phyloP scores from a whole-genome alignment of 1,284 basidiomycete species.

The Apiotrichum laibachii region DNA sequence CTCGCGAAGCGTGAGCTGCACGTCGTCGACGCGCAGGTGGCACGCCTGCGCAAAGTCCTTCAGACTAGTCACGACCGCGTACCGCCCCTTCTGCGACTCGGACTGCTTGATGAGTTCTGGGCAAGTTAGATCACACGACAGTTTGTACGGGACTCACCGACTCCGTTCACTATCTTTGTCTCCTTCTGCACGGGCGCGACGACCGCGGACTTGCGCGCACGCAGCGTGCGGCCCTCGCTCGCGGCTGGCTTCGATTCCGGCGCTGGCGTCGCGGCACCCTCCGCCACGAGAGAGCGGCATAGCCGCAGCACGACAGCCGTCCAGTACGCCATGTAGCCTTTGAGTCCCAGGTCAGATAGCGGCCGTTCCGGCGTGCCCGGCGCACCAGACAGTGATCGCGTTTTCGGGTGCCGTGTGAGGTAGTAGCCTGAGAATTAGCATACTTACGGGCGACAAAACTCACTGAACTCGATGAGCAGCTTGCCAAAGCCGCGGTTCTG shows the following conservation, averaged over 20 bases:
- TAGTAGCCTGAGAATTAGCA: conserved; percentile 71
- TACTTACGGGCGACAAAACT: conserved; percentile 31
- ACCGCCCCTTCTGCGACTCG: conserved; percentile 25
- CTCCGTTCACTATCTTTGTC: conserved; percentile 21
- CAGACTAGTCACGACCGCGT: conserved; percentile 62
- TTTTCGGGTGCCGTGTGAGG: conserved; percentile 62
- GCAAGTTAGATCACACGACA: conserved; percentile 1
- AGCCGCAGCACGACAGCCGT: conserved; percentile 77
- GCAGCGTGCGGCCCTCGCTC: conserved; percentile 21
- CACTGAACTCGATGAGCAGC: conserved; percentile 97
- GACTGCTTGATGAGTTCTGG: conserved; percentile 9
- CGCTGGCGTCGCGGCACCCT: background rate
- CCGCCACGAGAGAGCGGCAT: conserved; percentile 59
- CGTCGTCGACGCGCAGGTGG: conserved; percentile 78
- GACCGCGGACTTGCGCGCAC: conserved; percentile 16
- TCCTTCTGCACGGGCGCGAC: conserved; percentile 7
- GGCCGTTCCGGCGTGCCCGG: conserved; percentile 93
- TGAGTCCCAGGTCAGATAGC: conserved; percentile 84
- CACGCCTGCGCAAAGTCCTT: conserved; percentile 72
- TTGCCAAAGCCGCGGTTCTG: conserved; percentile 89
- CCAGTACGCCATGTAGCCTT: conserved; percentile 92
- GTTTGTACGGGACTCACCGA: conserved; percentile 21
- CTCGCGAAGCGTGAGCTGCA: conserved; percentile 81
- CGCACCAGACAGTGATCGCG: conserved; percentile 57
- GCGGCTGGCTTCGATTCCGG: conserved; percentile 1